These are phyloP conservation scores for Agroathelia rolfsii DNA, from an alignment of 1,284 basidiomycete genomes.

Conservation along the genomic window DNA sequence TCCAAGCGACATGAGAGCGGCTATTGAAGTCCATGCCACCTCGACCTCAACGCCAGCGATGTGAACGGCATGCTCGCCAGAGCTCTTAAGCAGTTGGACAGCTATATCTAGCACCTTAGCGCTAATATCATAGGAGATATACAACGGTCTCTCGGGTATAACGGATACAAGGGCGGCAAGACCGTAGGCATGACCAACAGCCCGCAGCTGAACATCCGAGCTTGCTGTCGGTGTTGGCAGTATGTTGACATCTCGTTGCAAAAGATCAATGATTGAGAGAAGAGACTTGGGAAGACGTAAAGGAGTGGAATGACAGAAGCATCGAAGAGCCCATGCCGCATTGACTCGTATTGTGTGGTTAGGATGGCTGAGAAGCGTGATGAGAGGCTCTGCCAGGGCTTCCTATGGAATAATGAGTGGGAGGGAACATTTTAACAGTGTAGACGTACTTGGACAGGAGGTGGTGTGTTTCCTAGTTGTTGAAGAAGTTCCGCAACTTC, in stretches of 20 bases:
- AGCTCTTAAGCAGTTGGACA: conserved; percentile 81
- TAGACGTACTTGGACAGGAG: conserved; percentile 64
- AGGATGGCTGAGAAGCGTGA: conserved; percentile 81
- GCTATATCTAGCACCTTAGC: conserved; percentile 89
- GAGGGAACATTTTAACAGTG: conserved; percentile 1
- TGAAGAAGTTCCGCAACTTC: conserved; percentile 82
- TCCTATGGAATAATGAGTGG: conserved; percentile 36
- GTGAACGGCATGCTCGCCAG: conserved; percentile 83
- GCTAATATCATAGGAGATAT: conserved; percentile 90
- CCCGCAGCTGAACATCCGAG: conserved; percentile 60
- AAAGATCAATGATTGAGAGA: conserved; percentile 61
- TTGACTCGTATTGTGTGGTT: conserved; percentile 80
- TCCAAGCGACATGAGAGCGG: conserved; percentile 86
- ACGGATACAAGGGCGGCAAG: conserved; percentile 82
- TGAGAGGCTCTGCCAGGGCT: conserved; percentile 76
- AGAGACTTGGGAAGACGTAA: conserved; percentile 75
- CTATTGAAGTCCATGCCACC: conserved; percentile 90
- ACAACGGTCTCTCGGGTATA: conserved; percentile 82
- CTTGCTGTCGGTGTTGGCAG: conserved; percentile 62
- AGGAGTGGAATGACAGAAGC: conserved; percentile 86
- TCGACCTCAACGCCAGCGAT: conserved; percentile 83
- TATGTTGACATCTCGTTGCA: conserved; percentile 75
- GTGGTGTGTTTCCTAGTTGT: conserved; percentile 87
- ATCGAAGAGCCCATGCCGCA: conserved; percentile 80
- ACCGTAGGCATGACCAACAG: conserved; percentile 84